Base-by-base conservation (phyloP, 2,329 filamentous ascomycete species). In the Epichloe typhina region DNA sequence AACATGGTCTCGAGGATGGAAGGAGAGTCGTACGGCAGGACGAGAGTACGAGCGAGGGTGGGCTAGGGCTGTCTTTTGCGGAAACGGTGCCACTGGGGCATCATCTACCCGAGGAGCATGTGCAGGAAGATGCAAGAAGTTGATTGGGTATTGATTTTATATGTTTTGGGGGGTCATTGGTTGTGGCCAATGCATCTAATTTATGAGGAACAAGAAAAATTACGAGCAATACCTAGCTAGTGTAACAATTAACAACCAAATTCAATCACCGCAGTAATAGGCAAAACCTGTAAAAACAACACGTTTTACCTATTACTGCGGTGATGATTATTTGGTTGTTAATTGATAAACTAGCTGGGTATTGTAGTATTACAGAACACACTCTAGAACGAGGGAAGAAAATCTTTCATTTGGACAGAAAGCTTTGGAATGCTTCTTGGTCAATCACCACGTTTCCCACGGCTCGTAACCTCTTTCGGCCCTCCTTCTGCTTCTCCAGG, bases 391-490 rank as follows among this genome's bases (percentile, higher is more conserved):
- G 31, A 19, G n/a, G 38, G 40, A 13, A 41, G 21, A 23, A 39
- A 43, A 41, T 50, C 26, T 37, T 43, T 56, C 57, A 90, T 67
- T 93, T 95, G 0, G 89, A 79, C 65, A 98, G 68, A 65, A 98
- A 98, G 58, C 82, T 87, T 67, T 98, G 93, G 64, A 97, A 98
- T 3, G 90, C 89, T 58, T 88, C 86, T 60, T 96, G 89, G 54
- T 97, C 90, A 65, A 98, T 97, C n/a, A 89, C 78, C 1, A 98
- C 90, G 63, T 95, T 95, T 0, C 93, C 87, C 5, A 90, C 83
- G 1, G 84, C 79, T 53, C 88, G 80, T 53, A 98, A 69, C 67
- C 84, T 86, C 78, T 95, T 96, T 51, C 89, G 77, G 0, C 93
- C 93, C 57, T 90, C 90, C 71, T 98, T 98, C 68, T 98, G 93